A percentile compares a stretch with the other conserved stretches of the same genome.
Evolutionary conservation across 148 eudicot species (phyloP).

Genomic region (Silene conica): DNA sequence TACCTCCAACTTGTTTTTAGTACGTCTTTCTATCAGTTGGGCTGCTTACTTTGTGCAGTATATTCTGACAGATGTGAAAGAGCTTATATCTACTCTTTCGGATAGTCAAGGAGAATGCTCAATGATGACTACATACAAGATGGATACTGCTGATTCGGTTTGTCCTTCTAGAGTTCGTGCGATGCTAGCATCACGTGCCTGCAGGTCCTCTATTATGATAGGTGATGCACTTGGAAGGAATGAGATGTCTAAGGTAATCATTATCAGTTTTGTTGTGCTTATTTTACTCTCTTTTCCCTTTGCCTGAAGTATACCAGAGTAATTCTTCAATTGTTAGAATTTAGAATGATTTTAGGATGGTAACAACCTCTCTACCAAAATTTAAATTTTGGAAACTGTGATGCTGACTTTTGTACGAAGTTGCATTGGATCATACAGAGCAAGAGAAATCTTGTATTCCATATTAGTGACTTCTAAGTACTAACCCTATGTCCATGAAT

Average conservation of each 20-base stretch:
- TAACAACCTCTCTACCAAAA: no score
- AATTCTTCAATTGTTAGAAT: no score
- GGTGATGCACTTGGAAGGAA: conserved; percentile 94
- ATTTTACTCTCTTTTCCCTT: not conserved
- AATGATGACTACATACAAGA: conserved; percentile 60
- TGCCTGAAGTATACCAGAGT: not conserved
- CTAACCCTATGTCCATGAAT: not conserved
- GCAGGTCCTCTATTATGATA: conserved; percentile 88
- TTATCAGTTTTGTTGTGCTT: not conserved
- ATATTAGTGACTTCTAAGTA: not conserved
- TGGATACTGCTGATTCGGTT: conserved; percentile 75
- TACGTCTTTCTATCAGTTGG: not conserved
- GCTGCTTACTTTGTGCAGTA: conserved; percentile 2
- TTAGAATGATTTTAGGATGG: no score
- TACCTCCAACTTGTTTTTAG: not conserved
- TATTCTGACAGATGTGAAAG: conserved; percentile 72
- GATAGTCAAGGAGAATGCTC: conserved; percentile 91
- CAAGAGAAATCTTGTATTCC: no score
- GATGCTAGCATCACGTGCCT: conserved; percentile 97
- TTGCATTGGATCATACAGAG: no score
- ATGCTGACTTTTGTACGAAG: no score
- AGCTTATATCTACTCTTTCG: conserved; percentile 77
- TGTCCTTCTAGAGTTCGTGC: conserved; percentile 95
- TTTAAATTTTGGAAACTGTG: no score
- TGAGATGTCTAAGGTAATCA: conserved; percentile 84